Conservation (phyloP, 2,329 filamentous ascomycete genomes). For the Tolypocladium pustulatum region DNA sequence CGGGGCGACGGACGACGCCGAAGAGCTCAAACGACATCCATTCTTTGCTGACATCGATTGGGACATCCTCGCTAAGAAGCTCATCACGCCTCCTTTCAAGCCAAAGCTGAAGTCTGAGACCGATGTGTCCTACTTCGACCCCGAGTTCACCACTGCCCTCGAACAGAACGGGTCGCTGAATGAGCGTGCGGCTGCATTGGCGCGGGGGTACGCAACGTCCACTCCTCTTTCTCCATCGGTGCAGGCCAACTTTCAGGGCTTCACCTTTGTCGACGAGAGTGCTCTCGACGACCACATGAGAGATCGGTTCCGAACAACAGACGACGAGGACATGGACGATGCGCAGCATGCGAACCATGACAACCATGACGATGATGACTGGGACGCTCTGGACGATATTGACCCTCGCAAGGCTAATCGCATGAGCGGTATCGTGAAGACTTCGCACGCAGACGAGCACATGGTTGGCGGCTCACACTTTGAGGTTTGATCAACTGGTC, state of each 20-base stretch:
- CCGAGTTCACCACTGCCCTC: slow-evolving; percentile 92
- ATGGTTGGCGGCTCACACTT: slow-evolving; percentile 54
- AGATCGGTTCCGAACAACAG: slow-evolving; percentile 30
- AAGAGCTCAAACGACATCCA: slow-evolving; percentile 85
- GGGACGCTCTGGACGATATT: slow-evolving; percentile 48
- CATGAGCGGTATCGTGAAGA: slow-evolving; percentile 55
- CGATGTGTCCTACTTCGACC: slow-evolving; percentile 96
- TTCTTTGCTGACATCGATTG: slow-evolving; percentile 96
- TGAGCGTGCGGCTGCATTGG: slow-evolving; percentile 76
- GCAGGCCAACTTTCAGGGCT: slow-evolving; percentile 96
- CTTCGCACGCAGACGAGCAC: slow-evolving; percentile 47
- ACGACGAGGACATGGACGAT: slow-evolving; percentile 53
- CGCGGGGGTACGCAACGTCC: slow-evolving; percentile 75
- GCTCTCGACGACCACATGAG: slow-evolving; percentile 80
- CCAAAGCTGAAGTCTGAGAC: slow-evolving; percentile 92
- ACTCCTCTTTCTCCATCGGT: slow-evolving; percentile 91
- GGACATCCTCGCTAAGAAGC: slow-evolving; percentile 77
- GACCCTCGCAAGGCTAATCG: slow-evolving; percentile 42
- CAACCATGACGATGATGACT: slow-evolving; percentile 37
- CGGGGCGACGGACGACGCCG: slow-evolving; percentile 81
- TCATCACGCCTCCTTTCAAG: slow-evolving; percentile 94
- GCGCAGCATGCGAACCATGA: slow-evolving; percentile 25
- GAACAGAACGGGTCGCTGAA: slow-evolving; percentile 83
- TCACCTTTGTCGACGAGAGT: slow-evolving; percentile 98
- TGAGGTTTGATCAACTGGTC: slow-evolving; percentile 40